Evolutionary conservation across 352 stramenopile species (phyloP), one percentile per base, ranked within the genome.

Genomic region (Albugo candida): DNA sequence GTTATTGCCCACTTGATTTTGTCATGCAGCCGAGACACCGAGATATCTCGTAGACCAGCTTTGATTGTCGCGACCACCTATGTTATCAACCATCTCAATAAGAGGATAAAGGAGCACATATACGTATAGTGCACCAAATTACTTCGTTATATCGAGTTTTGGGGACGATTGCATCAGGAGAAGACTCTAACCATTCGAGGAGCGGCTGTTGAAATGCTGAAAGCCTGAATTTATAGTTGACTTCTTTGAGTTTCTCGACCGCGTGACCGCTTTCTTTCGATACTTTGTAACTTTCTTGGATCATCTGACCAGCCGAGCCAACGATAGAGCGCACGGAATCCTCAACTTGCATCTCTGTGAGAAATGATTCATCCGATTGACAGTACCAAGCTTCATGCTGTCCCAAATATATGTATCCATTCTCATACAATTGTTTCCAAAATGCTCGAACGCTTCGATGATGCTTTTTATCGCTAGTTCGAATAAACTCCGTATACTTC

Each of bases 381-480:
- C 88, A 97, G 70, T 99, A 99, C 94, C 95, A 99, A 14, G 92
- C 91, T 55, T 95, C 83, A 68, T 99, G 97, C 36, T 92, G 70
- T 34, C 93, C 95, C 51, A 97, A 57, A 60, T 99, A 98, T 61
- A 99, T 98, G 51, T 93, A 61, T 14, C 88, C 95, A 51, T 91
- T 92, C 5, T 83, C 60, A 11, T 83, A 60, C 49, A 99, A 65
- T 0, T 54, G 61, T 6, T 82, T 82, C 94, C 94, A 99, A 34
- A 99, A 67, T 19, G 81, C 59, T 19, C 70, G 53, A 12, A 98
- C 95, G 1, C 80, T 74, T n/a, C 64, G 51, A 43, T 95, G 92
- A 56, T 99, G 95, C 48, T 87, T 60, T 6, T 66, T 45, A 40
- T 97, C 81, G 19, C 94, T 99, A 12, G 96, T 99, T 41, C 96